Evolutionary conservation across 495 filamentous ascomycete species (phyloP).

Genomic region (Aspergillus sclerotiicarbonarius): DNA sequence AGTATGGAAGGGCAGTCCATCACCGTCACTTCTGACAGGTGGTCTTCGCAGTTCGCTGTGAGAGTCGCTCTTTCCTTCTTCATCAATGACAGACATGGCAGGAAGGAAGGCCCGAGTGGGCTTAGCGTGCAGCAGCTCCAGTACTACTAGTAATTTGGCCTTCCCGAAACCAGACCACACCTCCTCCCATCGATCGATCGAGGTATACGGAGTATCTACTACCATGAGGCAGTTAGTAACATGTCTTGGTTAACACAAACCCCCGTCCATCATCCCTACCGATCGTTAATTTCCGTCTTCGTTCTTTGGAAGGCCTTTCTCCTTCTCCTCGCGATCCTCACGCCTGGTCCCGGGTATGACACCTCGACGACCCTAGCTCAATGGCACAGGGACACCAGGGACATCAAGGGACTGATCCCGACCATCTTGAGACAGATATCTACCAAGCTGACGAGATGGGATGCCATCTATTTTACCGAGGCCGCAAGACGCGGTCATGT

Average conservation of each 20-base stretch:
- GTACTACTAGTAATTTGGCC: no score
- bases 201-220: neutral
- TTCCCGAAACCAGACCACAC: neutral
- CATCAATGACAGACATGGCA: neutral
- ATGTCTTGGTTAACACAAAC: neutral
- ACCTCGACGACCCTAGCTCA: slow-evolving; percentile 6
- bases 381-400: neutral
- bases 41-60: neutral
- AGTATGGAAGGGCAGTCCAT: no score
- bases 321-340: neutral
- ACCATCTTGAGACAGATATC: neutral
- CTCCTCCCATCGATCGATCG: neutral
- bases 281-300: neutral
- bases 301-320: slow-evolving; percentile 6
- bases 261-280: neutral
- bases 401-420: neutral
- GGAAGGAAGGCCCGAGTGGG: neutral
- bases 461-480: slow-evolving; percentile 9
- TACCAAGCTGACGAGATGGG: slow-evolving; percentile 8
- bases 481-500: slow-evolving; percentile 2
- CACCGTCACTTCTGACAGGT: no score
- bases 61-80: neutral
- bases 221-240: no score
- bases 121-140: slow-evolving; percentile 1
- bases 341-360: slow-evolving; percentile 11